Evolutionary conservation across 2,329 filamentous ascomycete species (phyloP).

Genomic region (Amauroascus niger): DNA sequence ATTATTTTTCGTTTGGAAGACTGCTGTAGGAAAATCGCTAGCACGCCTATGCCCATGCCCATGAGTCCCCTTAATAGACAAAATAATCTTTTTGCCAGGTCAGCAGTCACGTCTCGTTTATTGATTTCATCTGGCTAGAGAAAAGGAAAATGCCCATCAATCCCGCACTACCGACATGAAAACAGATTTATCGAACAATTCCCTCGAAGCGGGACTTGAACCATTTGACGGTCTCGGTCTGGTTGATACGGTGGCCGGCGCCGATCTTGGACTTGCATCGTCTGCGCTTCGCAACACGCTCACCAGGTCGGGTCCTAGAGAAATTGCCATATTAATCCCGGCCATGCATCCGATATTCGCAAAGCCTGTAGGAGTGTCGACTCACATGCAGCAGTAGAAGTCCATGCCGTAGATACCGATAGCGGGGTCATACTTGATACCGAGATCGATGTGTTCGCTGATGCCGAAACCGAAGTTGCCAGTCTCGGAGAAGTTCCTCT

Average conservation of each 20-base stretch:
- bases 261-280: slow-evolving; percentile 81
- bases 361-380: neutral
- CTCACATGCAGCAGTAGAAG: slow-evolving; percentile 99
- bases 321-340: too few relatives aligned
- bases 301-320: slow-evolving; percentile 78
- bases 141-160: slow-evolving; percentile 1
- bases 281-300: slow-evolving; percentile 92
- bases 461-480: slow-evolving; percentile 99
- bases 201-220: slow-evolving; percentile 95
- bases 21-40: slow-evolving; percentile 10
- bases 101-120: slow-evolving; percentile 8
- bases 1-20: slow-evolving; percentile 11
- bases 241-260: slow-evolving; percentile 83
- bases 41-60: slow-evolving; percentile 11
- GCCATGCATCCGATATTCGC: slow-evolving; percentile 23
- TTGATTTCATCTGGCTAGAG: slow-evolving; percentile 5
- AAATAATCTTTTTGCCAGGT: slow-evolving; percentile 4
- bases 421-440: slow-evolving; percentile 98
- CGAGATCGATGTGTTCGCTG: slow-evolving; percentile 99
- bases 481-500: slow-evolving; percentile 99
- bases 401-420: slow-evolving; percentile 99
- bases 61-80: slow-evolving; percentile 8
- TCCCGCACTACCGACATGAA: slow-evolving; percentile 6
- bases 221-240: slow-evolving; percentile 95
- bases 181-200: slow-evolving; percentile 80